Conservation (phyloP, 1,284 basidiomycete species). For the Laetiporus sulphureus region DNA sequence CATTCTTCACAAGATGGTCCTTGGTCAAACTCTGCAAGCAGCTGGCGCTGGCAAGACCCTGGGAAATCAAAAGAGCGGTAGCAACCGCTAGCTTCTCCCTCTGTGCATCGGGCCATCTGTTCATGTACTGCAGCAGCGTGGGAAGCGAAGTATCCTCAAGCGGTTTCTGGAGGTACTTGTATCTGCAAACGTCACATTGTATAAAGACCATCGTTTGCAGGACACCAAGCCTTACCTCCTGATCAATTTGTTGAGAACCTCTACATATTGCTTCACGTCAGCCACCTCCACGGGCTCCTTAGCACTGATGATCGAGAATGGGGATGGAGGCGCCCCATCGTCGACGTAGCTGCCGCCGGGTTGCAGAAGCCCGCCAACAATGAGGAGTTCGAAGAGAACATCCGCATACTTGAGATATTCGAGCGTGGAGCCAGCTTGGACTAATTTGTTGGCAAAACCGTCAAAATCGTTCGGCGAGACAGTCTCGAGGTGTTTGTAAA, state of each 20-base stretch:
- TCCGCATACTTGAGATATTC: slow-evolving; percentile 96
- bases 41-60: slow-evolving; percentile 71
- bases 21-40: slow-evolving; percentile 83
- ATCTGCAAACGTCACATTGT: slow-evolving; percentile 43
- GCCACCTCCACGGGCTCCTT: slow-evolving; percentile 72
- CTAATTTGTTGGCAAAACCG: slow-evolving; percentile 76
- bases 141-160: slow-evolving; percentile 85
- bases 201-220: slow-evolving; percentile 3
- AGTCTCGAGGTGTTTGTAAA: slow-evolving; percentile 90
- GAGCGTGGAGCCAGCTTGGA: slow-evolving; percentile 86
- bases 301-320: slow-evolving; percentile 81
- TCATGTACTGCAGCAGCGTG: slow-evolving; percentile 82
- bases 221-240: slow-evolving; percentile 54
- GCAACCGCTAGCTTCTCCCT: slow-evolving; percentile 81
- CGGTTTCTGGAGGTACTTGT: slow-evolving; percentile 97
- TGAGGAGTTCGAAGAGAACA: slow-evolving; percentile 89
- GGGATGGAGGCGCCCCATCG: slow-evolving; percentile 73
- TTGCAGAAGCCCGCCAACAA: slow-evolving; percentile 92
- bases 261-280: slow-evolving; percentile 88
- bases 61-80: slow-evolving; percentile 76
- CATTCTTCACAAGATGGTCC: slow-evolving; percentile 93
- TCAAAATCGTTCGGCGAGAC: slow-evolving; percentile 82
- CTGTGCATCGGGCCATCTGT: slow-evolving; percentile 72
- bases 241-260: slow-evolving; percentile 92
- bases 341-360: slow-evolving; percentile 91